Conservation (phyloP, 768 basidiomycete species). For the Fistulinella prunicolor region DNA sequence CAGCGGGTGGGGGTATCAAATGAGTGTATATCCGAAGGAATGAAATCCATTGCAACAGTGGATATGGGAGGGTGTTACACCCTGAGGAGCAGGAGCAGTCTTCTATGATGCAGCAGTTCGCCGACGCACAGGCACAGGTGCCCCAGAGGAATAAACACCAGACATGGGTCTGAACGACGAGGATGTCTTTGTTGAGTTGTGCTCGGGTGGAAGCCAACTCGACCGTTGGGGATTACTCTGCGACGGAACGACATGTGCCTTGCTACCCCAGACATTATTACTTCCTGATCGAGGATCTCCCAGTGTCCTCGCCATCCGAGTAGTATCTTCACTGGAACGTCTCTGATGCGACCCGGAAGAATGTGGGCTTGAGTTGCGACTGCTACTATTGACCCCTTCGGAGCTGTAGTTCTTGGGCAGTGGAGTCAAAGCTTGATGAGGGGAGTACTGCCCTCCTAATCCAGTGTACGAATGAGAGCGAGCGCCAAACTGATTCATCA, state of each 20-base stretch:
- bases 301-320: slow-evolving; percentile 8
- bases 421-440: slow-evolving; percentile 19
- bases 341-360: slow-evolving; percentile 26
- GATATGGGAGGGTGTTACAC: slow-evolving; percentile 6
- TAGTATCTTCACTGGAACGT: slow-evolving; percentile 32
- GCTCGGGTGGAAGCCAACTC: slow-evolving; percentile 24
- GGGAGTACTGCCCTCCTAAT: slow-evolving; percentile 32
- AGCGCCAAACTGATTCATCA: slow-evolving; percentile 56
- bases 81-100: background rate
- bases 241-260: slow-evolving; percentile 6
- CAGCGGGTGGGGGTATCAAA: slow-evolving; percentile 27
- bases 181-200: slow-evolving; percentile 7
- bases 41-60: slow-evolving; percentile 12
- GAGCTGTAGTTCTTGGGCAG: slow-evolving; percentile 26
- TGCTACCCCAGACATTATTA: slow-evolving; percentile 13
- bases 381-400: slow-evolving; percentile 17
- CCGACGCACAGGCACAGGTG: slow-evolving; percentile 15
- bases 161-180: slow-evolving; percentile 19
- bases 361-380: slow-evolving; percentile 18
- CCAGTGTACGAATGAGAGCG: slow-evolving; percentile 37
- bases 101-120: slow-evolving; percentile 23
- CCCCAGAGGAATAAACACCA: slow-evolving; percentile 6
- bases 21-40: slow-evolving; percentile 21
- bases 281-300: slow-evolving; percentile 17
- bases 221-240: slow-evolving; percentile 22